Evolutionary conservation across 2,329 filamentous ascomycete genomes (phyloP).

Genomic region (Fusarium lateritium): DNA sequence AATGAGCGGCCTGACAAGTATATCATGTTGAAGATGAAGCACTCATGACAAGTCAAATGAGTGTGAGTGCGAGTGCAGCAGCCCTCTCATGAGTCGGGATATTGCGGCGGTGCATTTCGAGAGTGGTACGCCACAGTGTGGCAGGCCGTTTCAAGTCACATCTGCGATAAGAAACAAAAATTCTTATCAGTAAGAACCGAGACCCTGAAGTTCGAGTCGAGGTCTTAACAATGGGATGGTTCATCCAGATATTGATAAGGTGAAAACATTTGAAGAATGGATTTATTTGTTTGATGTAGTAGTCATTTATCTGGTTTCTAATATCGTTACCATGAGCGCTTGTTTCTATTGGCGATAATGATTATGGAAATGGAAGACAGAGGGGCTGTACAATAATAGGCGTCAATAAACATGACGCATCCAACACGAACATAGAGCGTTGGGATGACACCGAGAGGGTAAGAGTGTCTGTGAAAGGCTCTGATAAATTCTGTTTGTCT

Average conservation of each 20-base stretch:
- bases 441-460: background rate
- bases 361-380: background rate
- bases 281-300: too few relatives aligned
- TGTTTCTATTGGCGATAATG: background rate
- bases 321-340: too few relatives aligned
- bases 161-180: constrained; percentile 30
- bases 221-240: background rate
- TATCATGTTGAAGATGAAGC: constrained; percentile 41
- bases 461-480: background rate
- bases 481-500: background rate
- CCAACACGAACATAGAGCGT: constrained; percentile 8
- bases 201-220: constrained; percentile 8
- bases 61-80: constrained; percentile 24
- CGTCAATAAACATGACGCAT: constrained; percentile 45
- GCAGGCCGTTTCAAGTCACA: constrained; percentile 8
- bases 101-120: constrained; percentile 29
- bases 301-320: too few relatives aligned
- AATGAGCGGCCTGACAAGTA: constrained; percentile 28
- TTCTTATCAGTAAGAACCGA: constrained; percentile 33
- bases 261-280: too few relatives aligned
- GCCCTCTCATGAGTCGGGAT: constrained; percentile 33
- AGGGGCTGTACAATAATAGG: constrained; percentile 21
- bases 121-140: constrained; percentile 33
- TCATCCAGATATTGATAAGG: background rate
- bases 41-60: constrained; percentile 39